phyloP scores from a whole-genome alignment of 495 filamentous ascomycete genomes.

The Trichoderma gamsii region DNA sequence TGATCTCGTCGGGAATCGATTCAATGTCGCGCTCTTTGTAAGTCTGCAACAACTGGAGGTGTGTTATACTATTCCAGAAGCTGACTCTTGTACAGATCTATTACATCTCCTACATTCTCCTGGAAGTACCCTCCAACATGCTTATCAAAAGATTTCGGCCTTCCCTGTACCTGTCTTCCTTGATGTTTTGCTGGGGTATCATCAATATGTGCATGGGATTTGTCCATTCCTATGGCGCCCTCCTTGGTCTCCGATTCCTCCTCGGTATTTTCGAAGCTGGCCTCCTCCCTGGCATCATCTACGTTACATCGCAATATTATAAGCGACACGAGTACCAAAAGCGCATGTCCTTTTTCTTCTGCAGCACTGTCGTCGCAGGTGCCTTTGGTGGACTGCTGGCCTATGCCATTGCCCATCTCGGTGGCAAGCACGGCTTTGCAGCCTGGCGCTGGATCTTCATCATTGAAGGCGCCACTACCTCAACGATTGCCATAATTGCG shows the following conservation, averaged over 20 bases:
- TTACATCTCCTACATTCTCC: slow-evolving; percentile 46
- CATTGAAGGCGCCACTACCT: slow-evolving; percentile 36
- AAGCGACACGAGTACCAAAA: slow-evolving; percentile 37
- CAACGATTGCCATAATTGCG: slow-evolving; percentile 37
- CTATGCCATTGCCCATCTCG: background rate
- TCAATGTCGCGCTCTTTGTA: slow-evolving; percentile 58
- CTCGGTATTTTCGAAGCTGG: slow-evolving; percentile 60
- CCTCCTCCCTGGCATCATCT: slow-evolving; percentile 49
- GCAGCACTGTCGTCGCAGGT: slow-evolving; percentile 54
- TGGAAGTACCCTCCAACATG: slow-evolving; percentile 54
- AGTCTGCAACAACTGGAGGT: background rate
- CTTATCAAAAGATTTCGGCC: slow-evolving; percentile 55
- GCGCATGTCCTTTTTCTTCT: slow-evolving; percentile 54
- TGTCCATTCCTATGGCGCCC: slow-evolving; percentile 46
- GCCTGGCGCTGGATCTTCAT: slow-evolving; percentile 44
- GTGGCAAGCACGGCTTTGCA: slow-evolving; percentile 39
- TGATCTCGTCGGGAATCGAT: slow-evolving; percentile 46
- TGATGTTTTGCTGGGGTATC: slow-evolving; percentile 47
- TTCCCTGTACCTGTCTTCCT: slow-evolving; percentile 45
- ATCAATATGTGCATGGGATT: slow-evolving; percentile 51
- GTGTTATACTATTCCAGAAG: background rate
- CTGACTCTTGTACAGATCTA: slow-evolving; percentile 27
- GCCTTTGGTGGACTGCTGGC: slow-evolving; percentile 58
- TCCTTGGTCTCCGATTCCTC: slow-evolving; percentile 52
- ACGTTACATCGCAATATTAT: slow-evolving; percentile 48